Percentiles rank a stretch among this genome's conserved stretches.
phyloP scores from a whole-genome alignment of 345 rosid genomes.

The Toxicodendron radicans region DNA sequence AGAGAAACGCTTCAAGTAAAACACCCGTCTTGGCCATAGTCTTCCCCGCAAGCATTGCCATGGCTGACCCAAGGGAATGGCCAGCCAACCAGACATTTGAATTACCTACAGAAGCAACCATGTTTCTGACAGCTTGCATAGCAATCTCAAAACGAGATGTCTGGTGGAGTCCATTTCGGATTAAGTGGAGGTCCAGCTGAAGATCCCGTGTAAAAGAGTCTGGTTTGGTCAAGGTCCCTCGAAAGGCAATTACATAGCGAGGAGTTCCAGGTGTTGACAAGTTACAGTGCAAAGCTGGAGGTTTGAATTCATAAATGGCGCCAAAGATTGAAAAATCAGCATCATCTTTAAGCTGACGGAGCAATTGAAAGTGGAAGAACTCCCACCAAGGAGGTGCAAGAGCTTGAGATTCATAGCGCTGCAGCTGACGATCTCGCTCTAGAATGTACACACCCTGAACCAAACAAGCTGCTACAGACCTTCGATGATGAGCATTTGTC shows the following conservation, averaged over 20 bases:
- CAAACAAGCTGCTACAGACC: conserved; percentile 76
- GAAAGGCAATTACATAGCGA: conserved; percentile 66
- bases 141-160: conserved; percentile 80
- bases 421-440: conserved; percentile 86
- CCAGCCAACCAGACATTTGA: conserved; percentile 90
- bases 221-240: conserved; percentile 75
- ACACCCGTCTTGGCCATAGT: conserved; percentile 61
- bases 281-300: conserved; percentile 31
- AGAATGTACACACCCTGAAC: conserved; percentile 78
- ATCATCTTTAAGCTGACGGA: conserved; percentile 63
- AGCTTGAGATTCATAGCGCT: conserved; percentile 59
- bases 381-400: conserved; percentile 87
- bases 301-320: conserved; percentile 68
- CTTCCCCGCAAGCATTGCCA: conserved; percentile 79
- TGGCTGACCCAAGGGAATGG: conserved; percentile 88
- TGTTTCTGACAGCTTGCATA: conserved; percentile 66
- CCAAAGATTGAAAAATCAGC: conserved; percentile 78
- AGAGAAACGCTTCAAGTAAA: conserved; percentile 62
- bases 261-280: conserved; percentile 46
- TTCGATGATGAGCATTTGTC: conserved; percentile 62
- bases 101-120: conserved; percentile 61
- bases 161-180: conserved; percentile 63
- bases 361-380: conserved; percentile 63
- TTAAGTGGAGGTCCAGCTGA: conserved; percentile 56
- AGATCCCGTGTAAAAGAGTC: conserved; percentile 70